A percentile compares a stretch with the other conserved stretches of the same genome.
Evolutionary conservation across 2,329 filamentous ascomycete genomes (phyloP).

Genomic region (Tolypocladium tundrense): DNA sequence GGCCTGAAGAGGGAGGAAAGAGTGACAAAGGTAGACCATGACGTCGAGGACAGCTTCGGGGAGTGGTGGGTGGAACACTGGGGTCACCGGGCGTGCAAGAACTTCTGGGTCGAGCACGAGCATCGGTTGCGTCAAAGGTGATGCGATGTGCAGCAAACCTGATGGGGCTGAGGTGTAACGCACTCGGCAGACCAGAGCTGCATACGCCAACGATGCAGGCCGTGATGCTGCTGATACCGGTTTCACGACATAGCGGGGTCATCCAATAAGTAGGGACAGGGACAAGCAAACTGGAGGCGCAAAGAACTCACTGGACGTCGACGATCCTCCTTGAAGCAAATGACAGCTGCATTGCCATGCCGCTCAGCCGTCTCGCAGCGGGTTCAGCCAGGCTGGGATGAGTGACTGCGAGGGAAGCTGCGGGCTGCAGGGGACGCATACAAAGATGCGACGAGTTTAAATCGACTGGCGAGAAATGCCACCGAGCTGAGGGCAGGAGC

Average conservation of each 20-base stretch:
- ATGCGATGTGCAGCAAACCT: constrained; percentile 1
- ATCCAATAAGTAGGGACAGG: not conserved
- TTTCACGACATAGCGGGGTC: not conserved
- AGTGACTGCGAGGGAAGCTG: not conserved
- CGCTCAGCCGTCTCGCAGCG: not conserved
- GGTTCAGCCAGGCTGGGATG: not conserved
- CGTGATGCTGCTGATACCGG: not conserved
- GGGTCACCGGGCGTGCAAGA: constrained; percentile 68
- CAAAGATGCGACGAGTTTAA: not conserved
- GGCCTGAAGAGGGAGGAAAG: constrained; percentile 83
- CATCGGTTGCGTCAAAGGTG: constrained; percentile 57
- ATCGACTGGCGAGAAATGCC: not conserved
- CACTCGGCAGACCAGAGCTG: not conserved
- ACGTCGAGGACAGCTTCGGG: constrained; percentile 82
- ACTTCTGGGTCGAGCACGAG: constrained; percentile 78
- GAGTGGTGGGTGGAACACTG: constrained; percentile 95
- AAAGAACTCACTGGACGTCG: too few relatives aligned
- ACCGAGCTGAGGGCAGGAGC: not conserved
- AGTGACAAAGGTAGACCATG: constrained; percentile 61
- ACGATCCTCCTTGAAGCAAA: not conserved
- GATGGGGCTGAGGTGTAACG: not conserved
- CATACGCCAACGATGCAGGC: not conserved
- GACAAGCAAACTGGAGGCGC: too few relatives aligned
- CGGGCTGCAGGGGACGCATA: not conserved
- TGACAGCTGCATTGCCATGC: not conserved